Conservation (phyloP, 176 grass and related monocot species). For the Oryza brachyantha region DNA sequence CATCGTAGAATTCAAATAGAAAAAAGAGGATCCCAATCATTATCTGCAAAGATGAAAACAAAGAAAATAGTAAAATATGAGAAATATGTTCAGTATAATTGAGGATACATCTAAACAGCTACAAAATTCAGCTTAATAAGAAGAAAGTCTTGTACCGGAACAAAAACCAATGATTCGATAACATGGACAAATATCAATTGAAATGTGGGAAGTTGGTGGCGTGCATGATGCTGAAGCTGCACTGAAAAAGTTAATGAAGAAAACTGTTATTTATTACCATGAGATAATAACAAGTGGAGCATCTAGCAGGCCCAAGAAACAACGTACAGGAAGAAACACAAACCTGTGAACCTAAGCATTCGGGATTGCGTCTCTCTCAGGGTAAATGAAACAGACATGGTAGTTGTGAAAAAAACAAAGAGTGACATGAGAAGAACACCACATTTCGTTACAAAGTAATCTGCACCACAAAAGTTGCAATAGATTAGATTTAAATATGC, state of each 20-base stretch:
- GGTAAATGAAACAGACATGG: slow-evolving; percentile 99
- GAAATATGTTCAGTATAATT: background rate
- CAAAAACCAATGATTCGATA: slow-evolving; percentile 98
- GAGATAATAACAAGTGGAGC: background rate
- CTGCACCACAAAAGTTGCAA: slow-evolving; percentile 45
- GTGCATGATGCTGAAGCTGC: slow-evolving; percentile 99
- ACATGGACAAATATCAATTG: slow-evolving; percentile 99
- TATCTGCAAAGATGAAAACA: slow-evolving; percentile 66
- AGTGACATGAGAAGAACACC: slow-evolving; percentile 97
- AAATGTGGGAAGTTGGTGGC: slow-evolving; percentile 89
- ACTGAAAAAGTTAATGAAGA: slow-evolving; percentile 64
- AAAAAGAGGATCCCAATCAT: slow-evolving; percentile 99
- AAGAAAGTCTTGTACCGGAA: slow-evolving; percentile 65
- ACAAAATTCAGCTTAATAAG: slow-evolving; percentile 14
- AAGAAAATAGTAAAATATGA: slow-evolving; percentile 24
- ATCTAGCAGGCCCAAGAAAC: slow-evolving; percentile 12
- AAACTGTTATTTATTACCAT: slow-evolving; percentile 21
- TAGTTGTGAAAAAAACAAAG: slow-evolving; percentile 99
- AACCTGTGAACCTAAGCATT: slow-evolving; percentile 99
- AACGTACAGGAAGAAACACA: slow-evolving; percentile 32
- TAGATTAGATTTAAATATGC: slow-evolving; percentile 33
- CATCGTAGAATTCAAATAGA: slow-evolving; percentile 98
- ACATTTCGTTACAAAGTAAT: slow-evolving; percentile 97
- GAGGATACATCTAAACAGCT: background rate
- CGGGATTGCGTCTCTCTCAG: slow-evolving; percentile 96